Conservation (phyloP, 441 rosid species). For the Populus hybrid region DNA sequence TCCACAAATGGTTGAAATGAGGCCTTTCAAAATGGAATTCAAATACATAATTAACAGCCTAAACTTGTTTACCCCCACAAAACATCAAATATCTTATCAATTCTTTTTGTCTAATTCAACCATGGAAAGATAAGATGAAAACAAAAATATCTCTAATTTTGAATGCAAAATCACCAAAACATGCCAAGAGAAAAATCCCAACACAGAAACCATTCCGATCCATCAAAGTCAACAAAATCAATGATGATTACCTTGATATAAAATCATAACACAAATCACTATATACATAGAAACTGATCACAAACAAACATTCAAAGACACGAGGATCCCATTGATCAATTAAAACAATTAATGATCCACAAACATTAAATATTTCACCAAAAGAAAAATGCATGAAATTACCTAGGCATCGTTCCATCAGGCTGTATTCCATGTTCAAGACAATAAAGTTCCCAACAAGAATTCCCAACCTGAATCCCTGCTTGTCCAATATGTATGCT, state of each 20-base stretch:
- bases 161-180: background rate
- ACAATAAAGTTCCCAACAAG: slow-evolving; percentile 77
- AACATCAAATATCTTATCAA: background rate
- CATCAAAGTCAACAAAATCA: background rate
- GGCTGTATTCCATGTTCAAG: slow-evolving; percentile 78
- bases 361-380: background rate
- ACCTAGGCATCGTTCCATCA: slow-evolving; percentile 81
- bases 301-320: background rate
- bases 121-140: background rate
- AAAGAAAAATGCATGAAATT: background rate
- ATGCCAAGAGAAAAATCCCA: background rate
- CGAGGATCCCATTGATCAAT: background rate
- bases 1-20: background rate
- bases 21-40: background rate
- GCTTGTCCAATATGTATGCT: slow-evolving; percentile 84
- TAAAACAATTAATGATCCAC: background rate
- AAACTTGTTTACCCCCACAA: background rate
- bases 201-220: background rate
- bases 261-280: background rate
- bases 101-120: background rate
- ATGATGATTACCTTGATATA: background rate
- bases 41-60: background rate
- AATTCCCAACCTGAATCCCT: slow-evolving; percentile 78
- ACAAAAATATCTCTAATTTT: background rate
- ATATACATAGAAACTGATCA: background rate